phyloP scores from a whole-genome alignment of 1,284 basidiomycete species.

The Inonotus hispidus region DNA sequence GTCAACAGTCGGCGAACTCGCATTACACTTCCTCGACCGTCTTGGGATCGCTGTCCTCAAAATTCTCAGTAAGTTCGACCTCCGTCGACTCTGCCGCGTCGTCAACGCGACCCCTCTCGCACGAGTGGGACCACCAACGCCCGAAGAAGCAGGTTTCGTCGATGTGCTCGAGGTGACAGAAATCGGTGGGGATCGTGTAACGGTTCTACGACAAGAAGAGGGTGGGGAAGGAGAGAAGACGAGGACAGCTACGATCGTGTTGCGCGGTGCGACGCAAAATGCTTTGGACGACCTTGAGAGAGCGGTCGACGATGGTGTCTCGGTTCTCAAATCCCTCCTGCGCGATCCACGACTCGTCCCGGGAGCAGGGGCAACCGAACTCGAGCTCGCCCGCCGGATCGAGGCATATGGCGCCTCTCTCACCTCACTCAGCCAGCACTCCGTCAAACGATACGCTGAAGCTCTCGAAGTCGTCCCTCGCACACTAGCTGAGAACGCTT shows the following conservation, averaged over 20 bases:
- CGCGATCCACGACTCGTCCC: constrained; percentile 90
- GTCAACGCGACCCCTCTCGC: constrained; percentile 96
- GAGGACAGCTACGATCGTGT: constrained; percentile 88
- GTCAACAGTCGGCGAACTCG: constrained; percentile 90
- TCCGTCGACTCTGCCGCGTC: constrained; percentile 90
- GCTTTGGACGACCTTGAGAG: constrained; percentile 94
- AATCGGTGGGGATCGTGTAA: constrained; percentile 97
- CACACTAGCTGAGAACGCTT: constrained; percentile 93
- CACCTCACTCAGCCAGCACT: constrained; percentile 91
- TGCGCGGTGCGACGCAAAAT: constrained; percentile 95
- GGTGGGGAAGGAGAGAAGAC: constrained; percentile 68
- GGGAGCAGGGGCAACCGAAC: constrained; percentile 91
- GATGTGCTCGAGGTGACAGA: constrained; percentile 95
- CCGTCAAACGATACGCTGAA: constrained; percentile 85
- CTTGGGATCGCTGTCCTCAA: constrained; percentile 94
- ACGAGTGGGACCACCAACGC: constrained; percentile 90
- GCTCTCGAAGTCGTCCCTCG: constrained; percentile 92
- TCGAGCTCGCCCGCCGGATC: constrained; percentile 84
- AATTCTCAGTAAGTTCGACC: constrained; percentile 97
- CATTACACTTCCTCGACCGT: constrained; percentile 95
- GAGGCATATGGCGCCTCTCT: constrained; percentile 86
- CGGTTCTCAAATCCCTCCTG: constrained; percentile 91
- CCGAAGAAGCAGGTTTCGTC: constrained; percentile 93
- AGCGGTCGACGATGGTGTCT: constrained; percentile 95
- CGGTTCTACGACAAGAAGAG: constrained; percentile 86